A percentile compares a stretch with the other conserved stretches of the same genome.
phyloP scores from a whole-genome alignment of 2,329 filamentous ascomycete species.

The Talaromyces verruculosus region DNA sequence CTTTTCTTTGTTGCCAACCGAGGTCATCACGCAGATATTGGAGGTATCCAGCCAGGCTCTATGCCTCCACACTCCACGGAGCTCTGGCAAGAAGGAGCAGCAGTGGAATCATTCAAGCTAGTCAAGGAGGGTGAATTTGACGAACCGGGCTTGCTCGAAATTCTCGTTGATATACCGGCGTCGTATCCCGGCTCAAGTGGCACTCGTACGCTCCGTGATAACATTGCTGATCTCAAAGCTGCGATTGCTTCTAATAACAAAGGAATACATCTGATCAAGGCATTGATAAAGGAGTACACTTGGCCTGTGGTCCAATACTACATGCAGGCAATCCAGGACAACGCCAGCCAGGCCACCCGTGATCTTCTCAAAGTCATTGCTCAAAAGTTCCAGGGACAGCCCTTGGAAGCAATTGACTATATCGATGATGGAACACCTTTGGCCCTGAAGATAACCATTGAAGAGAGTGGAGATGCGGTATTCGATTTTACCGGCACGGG shows the following conservation, averaged over 20 bases:
- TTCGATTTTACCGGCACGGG: constrained; percentile 80
- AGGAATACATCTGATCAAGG: constrained; percentile 74
- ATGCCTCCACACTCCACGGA: constrained; percentile 66
- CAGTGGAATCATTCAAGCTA: constrained; percentile 57
- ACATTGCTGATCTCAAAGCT: constrained; percentile 81
- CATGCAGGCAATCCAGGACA: constrained; percentile 79
- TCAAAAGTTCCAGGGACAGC: constrained; percentile 65
- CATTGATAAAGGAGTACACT: constrained; percentile 74
- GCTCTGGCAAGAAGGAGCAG: constrained; percentile 50
- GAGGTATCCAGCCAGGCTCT: constrained; percentile 75
- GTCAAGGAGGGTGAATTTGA: constrained; percentile 76
- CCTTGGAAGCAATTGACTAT: constrained; percentile 72
- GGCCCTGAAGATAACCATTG: constrained; percentile 70
- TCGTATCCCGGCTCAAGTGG: constrained; percentile 74
- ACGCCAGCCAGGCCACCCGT: constrained; percentile 73
- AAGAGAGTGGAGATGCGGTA: constrained; percentile 70
- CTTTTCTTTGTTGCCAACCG: constrained; percentile 79
- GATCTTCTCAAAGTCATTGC: constrained; percentile 69
- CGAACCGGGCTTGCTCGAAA: constrained; percentile 69
- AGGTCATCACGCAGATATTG: constrained; percentile 81
- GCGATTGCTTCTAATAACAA: constrained; percentile 86
- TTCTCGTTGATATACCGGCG: constrained; percentile 71
- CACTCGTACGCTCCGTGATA: constrained; percentile 76
- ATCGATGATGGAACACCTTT: constrained; percentile 88
- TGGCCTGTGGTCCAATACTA: constrained; percentile 70